Evolutionary conservation across 1,284 basidiomycete species (phyloP).

Genomic region (Tylopilus sp.): DNA sequence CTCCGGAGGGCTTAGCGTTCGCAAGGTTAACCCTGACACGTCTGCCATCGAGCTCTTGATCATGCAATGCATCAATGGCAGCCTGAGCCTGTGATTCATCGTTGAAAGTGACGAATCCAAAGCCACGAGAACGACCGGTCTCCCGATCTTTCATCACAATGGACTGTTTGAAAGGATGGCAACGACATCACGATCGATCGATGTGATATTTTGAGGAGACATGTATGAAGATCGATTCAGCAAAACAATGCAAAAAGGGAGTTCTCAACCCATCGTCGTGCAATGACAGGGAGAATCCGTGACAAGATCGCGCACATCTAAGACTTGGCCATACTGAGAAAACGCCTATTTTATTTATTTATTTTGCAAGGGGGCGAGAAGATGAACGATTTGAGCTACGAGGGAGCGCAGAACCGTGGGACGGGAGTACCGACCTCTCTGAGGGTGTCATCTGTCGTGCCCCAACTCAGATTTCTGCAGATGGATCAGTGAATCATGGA

Average conservation of each 20-base stretch:
- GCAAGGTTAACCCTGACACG: slow-evolving; percentile 92
- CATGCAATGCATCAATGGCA: slow-evolving; percentile 79
- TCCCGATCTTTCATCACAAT: slow-evolving; percentile 98
- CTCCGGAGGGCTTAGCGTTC: slow-evolving; percentile 64
- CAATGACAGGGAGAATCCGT: slow-evolving; percentile 39
- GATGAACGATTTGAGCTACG: slow-evolving; percentile 23
- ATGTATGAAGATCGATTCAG: slow-evolving; percentile 37
- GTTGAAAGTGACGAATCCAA: slow-evolving; percentile 88
- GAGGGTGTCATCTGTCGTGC: slow-evolving; percentile 84
- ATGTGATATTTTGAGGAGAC: slow-evolving; percentile 16
- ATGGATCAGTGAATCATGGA: slow-evolving; percentile 24
- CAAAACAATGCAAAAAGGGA: slow-evolving; percentile 26
- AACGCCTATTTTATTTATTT: slow-evolving; percentile 57
- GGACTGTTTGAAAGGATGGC: slow-evolving; percentile 49
- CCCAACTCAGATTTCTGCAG: slow-evolving; percentile 81
- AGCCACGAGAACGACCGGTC: slow-evolving; percentile 93
- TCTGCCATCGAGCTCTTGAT: slow-evolving; percentile 91
- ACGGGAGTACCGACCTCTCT: slow-evolving; percentile 67
- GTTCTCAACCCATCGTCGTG: slow-evolving; percentile 36
- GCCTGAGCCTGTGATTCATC: slow-evolving; percentile 63
- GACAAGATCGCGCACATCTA: slow-evolving; percentile 66
- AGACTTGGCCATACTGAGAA: slow-evolving; percentile 57
- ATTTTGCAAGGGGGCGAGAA: background rate
- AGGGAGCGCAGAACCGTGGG: slow-evolving; percentile 32
- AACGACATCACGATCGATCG: slow-evolving; percentile 11